Percentiles rank a stretch among this genome's conserved stretches.
These are phyloP conservation scores for Rhizopogon vinicolor DNA, from an alignment of 768 basidiomycete genomes.

Conservation along the genomic window DNA sequence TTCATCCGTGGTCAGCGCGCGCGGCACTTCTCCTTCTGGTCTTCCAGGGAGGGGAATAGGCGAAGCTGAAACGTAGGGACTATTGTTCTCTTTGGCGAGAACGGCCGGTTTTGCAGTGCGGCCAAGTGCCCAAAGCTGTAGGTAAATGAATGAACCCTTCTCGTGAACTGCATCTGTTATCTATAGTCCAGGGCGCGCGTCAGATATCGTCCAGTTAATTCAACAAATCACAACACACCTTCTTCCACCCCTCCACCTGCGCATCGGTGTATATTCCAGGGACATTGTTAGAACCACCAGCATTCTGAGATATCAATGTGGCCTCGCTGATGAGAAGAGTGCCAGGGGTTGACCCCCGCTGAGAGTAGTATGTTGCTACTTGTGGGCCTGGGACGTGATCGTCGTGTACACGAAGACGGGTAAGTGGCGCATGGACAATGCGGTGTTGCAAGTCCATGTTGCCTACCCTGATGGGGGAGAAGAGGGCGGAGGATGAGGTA, in stretches of 20 bases:
- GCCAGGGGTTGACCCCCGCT: conserved; percentile 43
- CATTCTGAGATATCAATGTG: conserved; percentile 44
- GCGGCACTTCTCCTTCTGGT: conserved; percentile 9
- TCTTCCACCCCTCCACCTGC: conserved; percentile 51
- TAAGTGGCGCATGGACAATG: conserved; percentile 50
- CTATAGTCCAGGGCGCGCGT: conserved; percentile 21
- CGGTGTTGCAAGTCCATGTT: conserved; percentile 39
- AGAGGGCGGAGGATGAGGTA: conserved; percentile 25
- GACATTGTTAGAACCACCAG: conserved; percentile 43
- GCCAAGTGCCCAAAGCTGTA: conserved; percentile 53
- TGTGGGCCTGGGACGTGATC: conserved; percentile 33
- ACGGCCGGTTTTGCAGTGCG: conserved; percentile 31
- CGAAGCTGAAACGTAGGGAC: conserved; percentile 31
- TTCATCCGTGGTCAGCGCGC: conserved; percentile 21
- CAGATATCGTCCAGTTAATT: too few relatives aligned
- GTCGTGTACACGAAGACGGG: conserved; percentile 35
- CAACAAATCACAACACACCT: conserved; percentile 21
- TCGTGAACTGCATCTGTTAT: conserved; percentile 56
- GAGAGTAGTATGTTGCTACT: conserved; percentile 42
- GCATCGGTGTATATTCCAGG: conserved; percentile 65
- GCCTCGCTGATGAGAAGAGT: conserved; percentile 57
- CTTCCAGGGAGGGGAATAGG: conserved; percentile 16
- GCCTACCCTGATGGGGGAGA: conserved; percentile 45
- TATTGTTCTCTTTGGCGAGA: conserved; percentile 29
- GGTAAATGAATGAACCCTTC: conserved; percentile 40